These are phyloP conservation scores for Xylariomycetidae sp. DNA, from an alignment of 2,329 filamentous ascomycete species.

Conservation along the genomic window DNA sequence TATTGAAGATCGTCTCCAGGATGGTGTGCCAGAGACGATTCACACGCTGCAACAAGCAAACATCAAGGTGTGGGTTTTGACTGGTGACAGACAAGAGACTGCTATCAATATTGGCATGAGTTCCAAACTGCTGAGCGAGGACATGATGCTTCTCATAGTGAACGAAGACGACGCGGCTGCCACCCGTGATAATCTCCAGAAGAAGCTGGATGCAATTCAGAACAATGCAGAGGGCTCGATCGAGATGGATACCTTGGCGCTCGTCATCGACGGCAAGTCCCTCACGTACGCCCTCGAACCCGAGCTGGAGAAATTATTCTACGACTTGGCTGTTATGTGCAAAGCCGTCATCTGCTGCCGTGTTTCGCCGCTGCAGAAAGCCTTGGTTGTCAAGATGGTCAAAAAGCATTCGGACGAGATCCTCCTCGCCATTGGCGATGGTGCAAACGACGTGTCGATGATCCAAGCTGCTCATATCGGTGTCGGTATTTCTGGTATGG, in stretches of 20 bases:
- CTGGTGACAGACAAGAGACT: constrained; percentile 95
- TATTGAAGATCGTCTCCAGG: constrained; percentile 94
- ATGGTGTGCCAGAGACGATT: constrained; percentile 96
- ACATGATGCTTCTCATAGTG: constrained; percentile 95
- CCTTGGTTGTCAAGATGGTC: constrained; percentile 94
- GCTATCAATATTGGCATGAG: constrained; percentile 99
- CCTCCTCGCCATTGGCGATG: constrained; percentile 91
- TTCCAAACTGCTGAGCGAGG: constrained; percentile 95
- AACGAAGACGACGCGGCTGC: constrained; percentile 80
- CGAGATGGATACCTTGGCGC: constrained; percentile 80
- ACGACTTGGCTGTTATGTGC: constrained; percentile 90
- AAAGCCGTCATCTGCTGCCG: constrained; percentile 99
- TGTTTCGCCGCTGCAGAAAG: constrained; percentile 95
- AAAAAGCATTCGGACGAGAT: constrained; percentile 90
- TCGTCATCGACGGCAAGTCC: constrained; percentile 95
- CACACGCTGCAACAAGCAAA: constrained; percentile 94
- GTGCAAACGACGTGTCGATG: constrained; percentile 99
- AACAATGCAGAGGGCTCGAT: constrained; percentile 73
- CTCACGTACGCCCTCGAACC: constrained; percentile 89
- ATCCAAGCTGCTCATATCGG: constrained; percentile 98
- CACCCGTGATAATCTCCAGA: constrained; percentile 83
- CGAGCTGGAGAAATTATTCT: constrained; percentile 87
- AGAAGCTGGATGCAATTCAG: constrained; percentile 87
- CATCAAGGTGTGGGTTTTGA: constrained; percentile 98
- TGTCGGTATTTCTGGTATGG: constrained; percentile 93